Conservation (phyloP, 139 green algal species). For the Tetradesmus lagerheimii region DNA sequence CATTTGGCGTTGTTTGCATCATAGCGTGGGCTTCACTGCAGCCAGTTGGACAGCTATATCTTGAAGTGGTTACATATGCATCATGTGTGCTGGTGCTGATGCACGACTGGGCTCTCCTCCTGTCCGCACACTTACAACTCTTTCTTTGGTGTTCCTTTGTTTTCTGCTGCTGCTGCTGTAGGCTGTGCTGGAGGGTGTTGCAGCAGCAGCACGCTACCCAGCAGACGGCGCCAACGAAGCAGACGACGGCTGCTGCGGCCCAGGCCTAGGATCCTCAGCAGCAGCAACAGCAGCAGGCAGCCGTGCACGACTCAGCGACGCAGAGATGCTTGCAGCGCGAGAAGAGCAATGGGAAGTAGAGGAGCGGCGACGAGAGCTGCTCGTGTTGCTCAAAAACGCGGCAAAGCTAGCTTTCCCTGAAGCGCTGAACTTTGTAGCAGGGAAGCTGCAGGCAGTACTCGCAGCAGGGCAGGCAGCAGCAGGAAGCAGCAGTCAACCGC, state of each 20-base stretch:
- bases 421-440: conserved; percentile 67
- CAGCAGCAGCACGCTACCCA: conserved; percentile 64
- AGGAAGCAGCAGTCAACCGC: conserved; percentile 24
- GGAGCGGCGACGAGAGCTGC: conserved; percentile 84
- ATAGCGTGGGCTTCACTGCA: no score
- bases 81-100: neutral
- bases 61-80: no score
- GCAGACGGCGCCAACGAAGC: conserved; percentile 24
- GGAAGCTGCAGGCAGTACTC: conserved; percentile 57
- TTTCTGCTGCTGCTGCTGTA: conserved; percentile 61
- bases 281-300: conserved; percentile 1
- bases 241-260: neutral
- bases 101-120: neutral
- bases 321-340: conserved; percentile 57
- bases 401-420: conserved; percentile 70
- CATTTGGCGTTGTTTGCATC: no score
- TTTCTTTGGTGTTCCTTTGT: neutral
- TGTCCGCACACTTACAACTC: neutral
- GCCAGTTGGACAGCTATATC: no score
- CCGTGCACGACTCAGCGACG: conserved; percentile 14
- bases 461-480: neutral
- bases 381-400: conserved; percentile 86
- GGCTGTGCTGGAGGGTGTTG: conserved; percentile 68
- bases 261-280: neutral
- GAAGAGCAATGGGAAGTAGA: conserved; percentile 76